Percentiles rank a stretch among this genome's conserved stretches.
These are phyloP conservation scores for Amoeboaphelidium protococcarum DNA, from an alignment of 371 early-diverging fungal genomes.

Conservation along the genomic window DNA sequence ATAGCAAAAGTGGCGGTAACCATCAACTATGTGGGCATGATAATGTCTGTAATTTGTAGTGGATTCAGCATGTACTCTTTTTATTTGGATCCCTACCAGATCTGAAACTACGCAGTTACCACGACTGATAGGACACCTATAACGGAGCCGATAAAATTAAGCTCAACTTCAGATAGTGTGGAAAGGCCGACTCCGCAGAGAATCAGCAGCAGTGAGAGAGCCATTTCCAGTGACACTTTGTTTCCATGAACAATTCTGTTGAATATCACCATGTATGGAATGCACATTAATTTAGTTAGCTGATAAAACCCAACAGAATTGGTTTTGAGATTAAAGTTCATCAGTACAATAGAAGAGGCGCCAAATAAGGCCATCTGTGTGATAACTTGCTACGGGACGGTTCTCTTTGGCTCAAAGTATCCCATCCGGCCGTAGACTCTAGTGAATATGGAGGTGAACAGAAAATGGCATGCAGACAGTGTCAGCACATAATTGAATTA, in stretches of 20 bases:
- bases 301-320: conserved; percentile 1
- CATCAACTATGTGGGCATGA: not conserved
- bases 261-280: not conserved
- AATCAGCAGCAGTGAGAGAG: not conserved
- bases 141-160: not conserved
- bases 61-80: not conserved
- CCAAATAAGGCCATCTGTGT: not conserved
- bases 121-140: not conserved
- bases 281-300: not conserved
- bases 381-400: not conserved
- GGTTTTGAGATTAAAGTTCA: not conserved
- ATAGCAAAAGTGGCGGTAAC: not conserved
- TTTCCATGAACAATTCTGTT: not conserved
- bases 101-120: not conserved
- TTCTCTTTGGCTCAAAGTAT: not conserved
- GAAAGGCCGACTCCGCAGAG: not conserved
- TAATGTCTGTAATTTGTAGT: not conserved
- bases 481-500: not conserved
- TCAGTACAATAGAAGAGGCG: not conserved
- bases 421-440: not conserved
- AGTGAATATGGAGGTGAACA: not conserved
- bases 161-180: not conserved
- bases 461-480: not conserved
- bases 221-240: not conserved
- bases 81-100: not conserved